Evolutionary conservation across 352 stramenopile species (phyloP), one percentile per base, ranked within the genome.

Genomic region (Phytophthora melonis): DNA sequence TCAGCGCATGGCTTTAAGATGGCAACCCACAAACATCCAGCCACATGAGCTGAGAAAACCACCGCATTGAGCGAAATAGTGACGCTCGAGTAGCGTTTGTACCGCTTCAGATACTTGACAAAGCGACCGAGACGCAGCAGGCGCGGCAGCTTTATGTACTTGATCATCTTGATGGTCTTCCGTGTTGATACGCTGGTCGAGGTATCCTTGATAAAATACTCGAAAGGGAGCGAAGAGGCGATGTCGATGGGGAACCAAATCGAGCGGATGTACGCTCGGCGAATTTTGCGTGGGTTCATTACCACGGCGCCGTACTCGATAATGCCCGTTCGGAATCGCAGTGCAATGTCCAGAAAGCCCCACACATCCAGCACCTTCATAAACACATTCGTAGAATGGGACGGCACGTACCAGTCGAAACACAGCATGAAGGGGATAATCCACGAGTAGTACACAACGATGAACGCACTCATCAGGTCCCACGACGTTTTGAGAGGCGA

Each of bases 81-180:
- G 56, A 88, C 70, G 49, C 84, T 80, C 61, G 80, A 87, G 63
- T 90, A 92, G 66, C 84, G 77, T 49, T 83, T 87, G 72, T 92
- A 92, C 27, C 72, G 64, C n/a, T 82, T 76, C 2, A 92, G 64
- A 59, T 86, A 86, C 61, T 82, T 92, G 68, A 89, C 63, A 60
- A 90, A 82, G 3, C 84, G 82, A 1, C 84, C 84, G 32, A 92
- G 80, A 5, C 84, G 84, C 23, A 92, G 72, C 16, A 92, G 59
- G 1, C 82, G 74, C 1, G 84, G 84, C 18, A 92, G 66, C 53
- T 92, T 92, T 36, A 92, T 78, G 66, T 92, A 92, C 75, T 90
- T 92, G 58, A 92, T 86, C 73, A 90, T 83, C 63, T 92, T 92
- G 70, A 92, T 81, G n/a, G 81, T 88, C 61, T 92, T 90, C 14